Evolutionary conservation across 345 rosid species (phyloP).

Genomic region (Camelina sativa): DNA sequence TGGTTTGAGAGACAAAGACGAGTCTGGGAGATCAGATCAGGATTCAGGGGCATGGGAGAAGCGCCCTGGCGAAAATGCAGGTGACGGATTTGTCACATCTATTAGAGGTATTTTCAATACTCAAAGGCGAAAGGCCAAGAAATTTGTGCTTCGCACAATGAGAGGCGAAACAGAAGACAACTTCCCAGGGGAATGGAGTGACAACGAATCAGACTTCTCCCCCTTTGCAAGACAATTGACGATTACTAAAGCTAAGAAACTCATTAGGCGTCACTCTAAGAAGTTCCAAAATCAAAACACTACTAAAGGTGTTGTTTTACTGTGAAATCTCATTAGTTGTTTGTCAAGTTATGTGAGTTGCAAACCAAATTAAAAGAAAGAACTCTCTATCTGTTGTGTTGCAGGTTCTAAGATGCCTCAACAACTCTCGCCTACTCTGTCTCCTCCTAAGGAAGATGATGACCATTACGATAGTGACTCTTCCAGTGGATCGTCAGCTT

Average conservation of each 20-base stretch:
- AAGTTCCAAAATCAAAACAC: constrained; percentile 73
- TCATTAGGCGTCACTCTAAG: constrained; percentile 88
- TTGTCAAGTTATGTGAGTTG: background rate
- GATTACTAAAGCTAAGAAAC: constrained; percentile 85
- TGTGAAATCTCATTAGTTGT: background rate
- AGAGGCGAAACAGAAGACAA: constrained; percentile 86
- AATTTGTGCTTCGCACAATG: constrained; percentile 91
- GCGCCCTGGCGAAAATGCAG: constrained; percentile 87
- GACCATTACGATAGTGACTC: constrained; percentile 42
- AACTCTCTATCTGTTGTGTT: constrained; percentile 20
- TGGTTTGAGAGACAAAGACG: constrained; percentile 73
- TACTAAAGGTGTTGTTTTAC: constrained; percentile 63
- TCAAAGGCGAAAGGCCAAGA: constrained; percentile 88
- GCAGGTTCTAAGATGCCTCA: constrained; percentile 40
- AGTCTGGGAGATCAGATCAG: constrained; percentile 61
- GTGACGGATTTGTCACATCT: constrained; percentile 96
- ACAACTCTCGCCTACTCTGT: constrained; percentile 35
- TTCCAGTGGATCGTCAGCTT: constrained; percentile 48
- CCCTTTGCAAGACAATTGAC: constrained; percentile 93
- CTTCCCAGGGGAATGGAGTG: constrained; percentile 94
- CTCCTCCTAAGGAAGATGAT: constrained; percentile 46
- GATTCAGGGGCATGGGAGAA: constrained; percentile 69
- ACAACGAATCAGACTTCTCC: constrained; percentile 82
- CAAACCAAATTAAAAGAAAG: background rate
- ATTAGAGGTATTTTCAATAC: constrained; percentile 89